These are phyloP conservation scores for Cyanodermella asteris DNA, from an alignment of 2,329 filamentous ascomycete species.

Conservation along the genomic window DNA sequence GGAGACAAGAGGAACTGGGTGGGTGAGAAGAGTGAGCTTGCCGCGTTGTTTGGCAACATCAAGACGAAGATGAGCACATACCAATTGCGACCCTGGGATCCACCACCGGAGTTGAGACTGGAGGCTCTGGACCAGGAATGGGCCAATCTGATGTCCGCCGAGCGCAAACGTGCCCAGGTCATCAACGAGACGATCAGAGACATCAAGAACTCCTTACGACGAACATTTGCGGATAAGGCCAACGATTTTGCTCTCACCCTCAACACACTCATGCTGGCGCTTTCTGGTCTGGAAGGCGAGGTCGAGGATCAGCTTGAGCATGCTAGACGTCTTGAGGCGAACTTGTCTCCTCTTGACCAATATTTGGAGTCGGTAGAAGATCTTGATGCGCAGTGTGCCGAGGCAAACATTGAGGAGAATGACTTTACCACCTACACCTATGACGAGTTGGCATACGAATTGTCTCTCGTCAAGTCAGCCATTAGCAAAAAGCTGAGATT, in stretches of 20 bases:
- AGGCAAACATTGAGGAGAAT: constrained; percentile 98
- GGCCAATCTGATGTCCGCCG: constrained; percentile 55
- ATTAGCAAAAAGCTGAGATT: constrained; percentile 94
- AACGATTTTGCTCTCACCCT: constrained; percentile 93
- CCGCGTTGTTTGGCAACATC: constrained; percentile 86
- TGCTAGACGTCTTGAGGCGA: constrained; percentile 65
- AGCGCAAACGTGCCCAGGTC: constrained; percentile 72
- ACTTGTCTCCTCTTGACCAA: constrained; percentile 68
- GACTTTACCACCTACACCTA: constrained; percentile 99
- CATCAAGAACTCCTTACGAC: constrained; percentile 87
- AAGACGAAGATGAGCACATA: constrained; percentile 97
- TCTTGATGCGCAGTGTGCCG: constrained; percentile 71
- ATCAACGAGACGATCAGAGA: constrained; percentile 98
- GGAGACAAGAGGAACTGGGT: constrained; percentile 89
- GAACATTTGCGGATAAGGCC: constrained; percentile 88
- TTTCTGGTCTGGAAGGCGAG: constrained; percentile 91
- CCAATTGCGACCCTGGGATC: constrained; percentile 72
- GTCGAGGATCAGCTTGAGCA: constrained; percentile 86
- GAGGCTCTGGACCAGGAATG: constrained; percentile 70
- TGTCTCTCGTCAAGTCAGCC: constrained; percentile 72
- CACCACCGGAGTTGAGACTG: constrained; percentile 60
- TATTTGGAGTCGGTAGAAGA: constrained; percentile 74
- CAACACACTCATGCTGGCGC: constrained; percentile 82
- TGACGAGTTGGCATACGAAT: constrained; percentile 84
- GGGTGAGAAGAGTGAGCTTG: constrained; percentile 88